Conservation (phyloP, 805 yeast genomes). For the Clavispora phyllophila region DNA sequence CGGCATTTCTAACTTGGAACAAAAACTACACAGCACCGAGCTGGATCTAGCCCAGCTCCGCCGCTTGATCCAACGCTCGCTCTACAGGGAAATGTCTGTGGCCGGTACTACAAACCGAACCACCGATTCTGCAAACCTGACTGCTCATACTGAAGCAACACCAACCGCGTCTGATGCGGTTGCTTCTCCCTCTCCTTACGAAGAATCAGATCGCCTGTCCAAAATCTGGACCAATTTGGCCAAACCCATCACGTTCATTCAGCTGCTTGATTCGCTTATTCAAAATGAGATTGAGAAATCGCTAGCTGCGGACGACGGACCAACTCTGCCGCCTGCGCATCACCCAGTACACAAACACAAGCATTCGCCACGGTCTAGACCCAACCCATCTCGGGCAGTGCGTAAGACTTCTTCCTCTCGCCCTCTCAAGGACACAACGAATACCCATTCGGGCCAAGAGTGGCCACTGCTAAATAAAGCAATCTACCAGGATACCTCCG, state of each 20-base stretch:
- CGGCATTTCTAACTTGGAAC: slow-evolving; percentile 40
- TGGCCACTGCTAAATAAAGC: background rate
- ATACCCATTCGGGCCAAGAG: background rate
- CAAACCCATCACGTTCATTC: slow-evolving; percentile 57
- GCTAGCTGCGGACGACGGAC: background rate
- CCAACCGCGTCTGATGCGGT: background rate
- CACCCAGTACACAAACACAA: background rate
- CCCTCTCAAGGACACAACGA: background rate
- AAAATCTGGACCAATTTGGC: slow-evolving; percentile 26
- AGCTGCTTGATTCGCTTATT: slow-evolving; percentile 62
- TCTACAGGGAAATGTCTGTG: slow-evolving; percentile 36
- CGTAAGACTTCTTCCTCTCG: background rate
- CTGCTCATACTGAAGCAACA: background rate
- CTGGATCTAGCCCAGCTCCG: slow-evolving; percentile 49
- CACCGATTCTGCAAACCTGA: background rate
- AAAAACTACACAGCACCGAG: slow-evolving; percentile 37
- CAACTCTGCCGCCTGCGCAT: background rate
- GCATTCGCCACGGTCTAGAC: background rate
- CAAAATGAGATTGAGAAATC: slow-evolving; percentile 59
- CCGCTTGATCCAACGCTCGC: slow-evolving; percentile 40
- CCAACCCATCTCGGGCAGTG: background rate
- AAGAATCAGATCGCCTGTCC: slow-evolving; percentile 4
- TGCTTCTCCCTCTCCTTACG: background rate
- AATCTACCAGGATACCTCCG: slow-evolving; percentile 6
- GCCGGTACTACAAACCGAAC: background rate